phyloP scores from a whole-genome alignment of 1,139 yeast genomes.

The Hyphopichia pseudoburtonii region DNA sequence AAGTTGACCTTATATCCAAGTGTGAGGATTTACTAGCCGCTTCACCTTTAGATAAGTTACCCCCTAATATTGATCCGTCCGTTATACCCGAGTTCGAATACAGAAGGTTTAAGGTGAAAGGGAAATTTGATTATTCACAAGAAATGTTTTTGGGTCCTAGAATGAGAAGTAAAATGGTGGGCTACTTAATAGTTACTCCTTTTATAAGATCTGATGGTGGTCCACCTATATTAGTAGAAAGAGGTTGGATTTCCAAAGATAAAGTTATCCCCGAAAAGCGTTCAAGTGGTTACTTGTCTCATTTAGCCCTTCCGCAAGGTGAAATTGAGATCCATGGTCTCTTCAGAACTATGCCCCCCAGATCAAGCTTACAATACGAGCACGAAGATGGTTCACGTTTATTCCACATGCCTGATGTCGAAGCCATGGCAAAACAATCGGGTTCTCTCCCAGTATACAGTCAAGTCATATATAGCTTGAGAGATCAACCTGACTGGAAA shows the following conservation, averaged over 20 bases:
- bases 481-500: constrained; percentile 58
- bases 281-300: constrained; percentile 47
- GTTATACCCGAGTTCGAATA: constrained; percentile 73
- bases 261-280: constrained; percentile 67
- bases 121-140: constrained; percentile 77
- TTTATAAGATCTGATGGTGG: constrained; percentile 75
- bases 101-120: constrained; percentile 70
- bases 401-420: constrained; percentile 74
- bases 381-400: constrained; percentile 64
- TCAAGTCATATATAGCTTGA: constrained; percentile 69
- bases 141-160: constrained; percentile 95
- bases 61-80: constrained; percentile 55
- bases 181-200: constrained; percentile 82
- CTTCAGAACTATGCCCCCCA: constrained; percentile 68
- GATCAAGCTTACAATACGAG: constrained; percentile 73
- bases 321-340: constrained; percentile 73
- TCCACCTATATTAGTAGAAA: constrained; percentile 67
- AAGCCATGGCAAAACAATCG: constrained; percentile 72
- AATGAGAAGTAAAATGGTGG: constrained; percentile 69
- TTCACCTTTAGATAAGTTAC: constrained; percentile 67
- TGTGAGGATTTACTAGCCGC: constrained; percentile 80
- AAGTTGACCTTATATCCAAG: constrained; percentile 74
- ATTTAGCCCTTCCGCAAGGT: constrained; percentile 71
- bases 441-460: constrained; percentile 73
- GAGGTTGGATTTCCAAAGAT: constrained; percentile 90